Base-by-base conservation (phyloP, 2,329 filamentous ascomycete genomes). In the Dactylellina haptotyla region DNA sequence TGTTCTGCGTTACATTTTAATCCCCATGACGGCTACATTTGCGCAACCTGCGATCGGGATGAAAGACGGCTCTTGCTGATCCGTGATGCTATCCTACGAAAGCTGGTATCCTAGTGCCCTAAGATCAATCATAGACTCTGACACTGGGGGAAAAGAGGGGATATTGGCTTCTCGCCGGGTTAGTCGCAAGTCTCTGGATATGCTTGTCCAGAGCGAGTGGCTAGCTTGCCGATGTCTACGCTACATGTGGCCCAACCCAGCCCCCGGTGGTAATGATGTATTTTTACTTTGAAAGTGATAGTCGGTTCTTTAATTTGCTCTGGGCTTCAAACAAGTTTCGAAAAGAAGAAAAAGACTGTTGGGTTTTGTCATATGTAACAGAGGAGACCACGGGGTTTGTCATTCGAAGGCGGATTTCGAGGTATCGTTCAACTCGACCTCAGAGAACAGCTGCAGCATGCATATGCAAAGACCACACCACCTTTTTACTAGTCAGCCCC, bases 381-480 rank as follows among this genome's bases (percentile, higher is more conserved):
- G 37, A 14, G 61, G 39, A 62, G 61, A 48, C 54, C 61, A 66
- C 54, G 69, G 66, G 61, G 67, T 73, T 64, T 45, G 43, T 57
- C 32, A 51, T 51, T 37, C 30, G 61, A 26, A 50, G 50, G 57
- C 65, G 45, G 57, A 18, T 57, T 48, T 64, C 28, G 30, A 37
- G 39, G 65, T 64, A 37, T 51, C 48, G 26, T 48, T 61, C 56
- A 48, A 54, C 63, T 16, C 54, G 41, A 18, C 46, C 50, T 58
- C 50, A 43, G 41, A 69, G 59, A 54, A 56, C 67, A 65, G 67
- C 34, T 72, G 67, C 59, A 54, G 61, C 32, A 39, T 66, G 69
- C 69, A 65, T 73, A 65, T 73, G 69, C 54, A 65, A 28, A 25
- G 30, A 53, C 58, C 69, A 73, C 69, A 73, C 69, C 69, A 73